Evolutionary conservation across 495 filamentous ascomycete species (phyloP).

Genomic region (Astrocystis sublimbata): DNA sequence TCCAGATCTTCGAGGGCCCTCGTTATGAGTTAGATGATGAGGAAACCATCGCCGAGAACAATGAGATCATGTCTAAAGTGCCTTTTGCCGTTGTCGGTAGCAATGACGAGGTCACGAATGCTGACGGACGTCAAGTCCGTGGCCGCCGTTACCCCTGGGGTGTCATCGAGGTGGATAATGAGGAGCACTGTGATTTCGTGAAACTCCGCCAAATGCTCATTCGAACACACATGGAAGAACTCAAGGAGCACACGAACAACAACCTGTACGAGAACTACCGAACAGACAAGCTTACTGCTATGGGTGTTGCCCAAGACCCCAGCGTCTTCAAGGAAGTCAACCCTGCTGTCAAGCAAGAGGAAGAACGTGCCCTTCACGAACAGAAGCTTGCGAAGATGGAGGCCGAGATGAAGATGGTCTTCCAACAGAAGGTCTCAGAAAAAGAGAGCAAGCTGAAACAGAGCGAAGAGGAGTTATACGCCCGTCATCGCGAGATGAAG

Average conservation of each 20-base stretch:
- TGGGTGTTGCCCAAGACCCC: constrained; percentile 98
- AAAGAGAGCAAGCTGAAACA: constrained; percentile 99
- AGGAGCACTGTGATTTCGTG: constrained; percentile 99
- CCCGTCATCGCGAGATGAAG: constrained; percentile 98
- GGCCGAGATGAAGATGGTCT: constrained; percentile 99
- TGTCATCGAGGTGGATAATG: constrained; percentile 98
- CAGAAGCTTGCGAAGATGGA: constrained; percentile 99
- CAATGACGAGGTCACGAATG: constrained; percentile 84
- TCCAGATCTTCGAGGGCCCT: constrained; percentile 98
- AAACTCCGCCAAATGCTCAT: constrained; percentile 99
- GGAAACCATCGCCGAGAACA: constrained; percentile 99
- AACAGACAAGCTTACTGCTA: constrained; percentile 95
- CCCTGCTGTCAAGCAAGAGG: constrained; percentile 99
- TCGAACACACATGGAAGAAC: constrained; percentile 99
- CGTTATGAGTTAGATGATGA: constrained; percentile 98
- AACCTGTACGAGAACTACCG: constrained; percentile 98
- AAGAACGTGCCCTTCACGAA: constrained; percentile 95
- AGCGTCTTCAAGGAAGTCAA: constrained; percentile 99
- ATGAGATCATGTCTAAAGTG: constrained; percentile 99
- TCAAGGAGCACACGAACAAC: constrained; percentile 99
- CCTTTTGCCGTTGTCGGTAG: constrained; percentile 98
- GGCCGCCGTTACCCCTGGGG: constrained; percentile 98
- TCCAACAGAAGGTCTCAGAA: constrained; percentile 99
- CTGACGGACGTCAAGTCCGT: constrained; percentile 95
- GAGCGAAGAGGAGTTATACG: constrained; percentile 98